A percentile compares a stretch with the other conserved stretches of the same genome.
Evolutionary conservation across 306 rosid genomes (phyloP).

Genomic region (Adenanthera pavonina): DNA sequence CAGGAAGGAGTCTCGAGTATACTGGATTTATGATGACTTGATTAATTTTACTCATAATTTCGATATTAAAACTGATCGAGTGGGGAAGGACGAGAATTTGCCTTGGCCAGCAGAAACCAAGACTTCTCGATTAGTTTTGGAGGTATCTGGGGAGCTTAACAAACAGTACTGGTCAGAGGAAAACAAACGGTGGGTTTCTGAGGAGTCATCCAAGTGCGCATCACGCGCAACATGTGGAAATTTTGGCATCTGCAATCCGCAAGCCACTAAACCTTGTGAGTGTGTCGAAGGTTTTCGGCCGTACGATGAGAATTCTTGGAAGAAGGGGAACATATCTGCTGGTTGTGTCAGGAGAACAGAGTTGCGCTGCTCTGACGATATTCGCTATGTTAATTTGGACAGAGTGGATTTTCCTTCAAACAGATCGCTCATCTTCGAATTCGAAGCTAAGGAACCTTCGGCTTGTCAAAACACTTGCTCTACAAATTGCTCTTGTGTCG

Average conservation of each 20-base stretch:
- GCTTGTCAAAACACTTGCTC: constrained; percentile 18
- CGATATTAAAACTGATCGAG: too few relatives aligned
- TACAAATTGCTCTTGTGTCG: constrained; percentile 14
- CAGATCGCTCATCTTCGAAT: too few relatives aligned
- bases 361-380: constrained; percentile 9
- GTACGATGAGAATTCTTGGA: constrained; percentile 3
- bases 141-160: constrained; percentile 24
- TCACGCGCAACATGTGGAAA: neutral
- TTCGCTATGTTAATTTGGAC: neutral
- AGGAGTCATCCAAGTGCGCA: constrained; percentile 2
- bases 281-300: constrained; percentile 27
- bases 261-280: neutral
- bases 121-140: constrained; percentile 4
- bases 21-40: neutral
- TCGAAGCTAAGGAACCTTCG: fast-evolving
- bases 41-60: neutral
- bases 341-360: constrained; percentile 30
- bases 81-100: neutral
- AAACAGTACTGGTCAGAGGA: neutral
- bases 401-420: neutral
- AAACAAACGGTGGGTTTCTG: neutral
- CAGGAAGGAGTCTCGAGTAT: neutral
- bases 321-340: neutral
- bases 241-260: constrained; percentile 34
- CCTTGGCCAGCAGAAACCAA: neutral